Percentiles rank a stretch among this genome's conserved stretches.
phyloP scores from a whole-genome alignment of 2,329 filamentous ascomycete genomes.

The Xylariomycetidae sp. region DNA sequence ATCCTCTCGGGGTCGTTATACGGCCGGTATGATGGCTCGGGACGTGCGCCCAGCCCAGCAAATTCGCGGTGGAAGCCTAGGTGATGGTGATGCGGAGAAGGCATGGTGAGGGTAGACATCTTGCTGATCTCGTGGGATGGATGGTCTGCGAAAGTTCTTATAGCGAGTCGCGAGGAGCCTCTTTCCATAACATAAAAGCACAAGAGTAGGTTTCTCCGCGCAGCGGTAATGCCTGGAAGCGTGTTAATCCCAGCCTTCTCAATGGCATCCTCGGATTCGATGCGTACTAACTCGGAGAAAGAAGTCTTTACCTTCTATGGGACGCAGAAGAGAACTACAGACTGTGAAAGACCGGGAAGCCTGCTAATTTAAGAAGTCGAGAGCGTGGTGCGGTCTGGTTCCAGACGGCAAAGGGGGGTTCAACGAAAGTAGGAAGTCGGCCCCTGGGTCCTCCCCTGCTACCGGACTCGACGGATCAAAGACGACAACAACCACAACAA shows the following conservation, averaged over 20 bases:
- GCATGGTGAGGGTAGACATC: conserved; percentile 46
- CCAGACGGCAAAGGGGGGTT: conserved; percentile 1
- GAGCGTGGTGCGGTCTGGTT: conserved; percentile 2
- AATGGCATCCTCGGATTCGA: too few species aligned
- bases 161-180: conserved; percentile 29
- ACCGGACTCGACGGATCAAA: background rate
- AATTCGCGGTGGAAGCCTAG: conserved; percentile 33
- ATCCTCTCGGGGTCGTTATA: conserved; percentile 34
- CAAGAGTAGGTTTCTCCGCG: conserved; percentile 1
- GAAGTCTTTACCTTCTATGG: too few species aligned
- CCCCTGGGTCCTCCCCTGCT: background rate
- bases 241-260: conserved; percentile 6
- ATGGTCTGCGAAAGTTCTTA: conserved; percentile 19
- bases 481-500: too few species aligned
- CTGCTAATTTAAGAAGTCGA: too few species aligned
- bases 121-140: conserved; percentile 26
- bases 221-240: conserved; percentile 5
- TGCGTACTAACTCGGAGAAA: conserved; percentile 1
- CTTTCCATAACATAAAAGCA: conserved; percentile 33
- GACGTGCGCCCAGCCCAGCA: conserved; percentile 32
- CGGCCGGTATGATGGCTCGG: conserved; percentile 30
- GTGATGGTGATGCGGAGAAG: conserved; percentile 34
- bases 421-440: conserved; percentile 8
- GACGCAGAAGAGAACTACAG: too few species aligned
- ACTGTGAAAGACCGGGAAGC: too few species aligned